Base-by-base conservation (phyloP, 768 basidiomycete genomes). In the Phlebiopsis flavidoalba region DNA sequence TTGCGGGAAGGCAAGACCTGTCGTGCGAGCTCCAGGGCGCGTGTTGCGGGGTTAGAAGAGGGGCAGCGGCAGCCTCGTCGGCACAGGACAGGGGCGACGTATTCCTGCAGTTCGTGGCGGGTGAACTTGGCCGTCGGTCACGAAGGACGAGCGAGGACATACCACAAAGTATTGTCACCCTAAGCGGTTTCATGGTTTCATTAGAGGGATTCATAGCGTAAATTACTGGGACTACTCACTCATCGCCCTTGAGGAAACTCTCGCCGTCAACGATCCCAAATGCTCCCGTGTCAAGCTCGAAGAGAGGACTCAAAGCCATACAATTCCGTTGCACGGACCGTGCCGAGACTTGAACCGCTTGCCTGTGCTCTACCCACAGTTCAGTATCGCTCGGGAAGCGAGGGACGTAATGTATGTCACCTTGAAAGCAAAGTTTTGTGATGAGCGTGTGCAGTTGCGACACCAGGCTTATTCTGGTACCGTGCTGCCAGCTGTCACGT, bases 341-440 rank as follows among this genome's bases (percentile, higher is more conserved):
- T 92, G 60, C 89, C 91, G 75, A 99, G 80, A 43, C 93, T 88
- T 57, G 95, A 95, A 67, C 93, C n/a, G 86, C 71, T 87, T 85
- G 60, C 79, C 78, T 37, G 92, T 96, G 77, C 89, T 91, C 96
- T 98, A 72, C n/a, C 49, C 8, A 10, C 12, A 14, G 40, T 8
- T 21, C 40, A 36, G 36, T 53, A 49, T n/a, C 22, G 35, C 45
- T 31, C n/a, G 5, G 12, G 17, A 35, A 36, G n/a, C 35, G 5
- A 8, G 17, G 35, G 1, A 53, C 31, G 43, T 1, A 53, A 24
- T 49, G 1, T 31, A 70, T 86, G n/a, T 52, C 66, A 98, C 96
- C 90, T 97, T 98, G 87, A 96, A 98, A 61, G 95, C 89, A 83
- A 95, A 98, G 85, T 94, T 95, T 83, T 97, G 97, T n/a, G n/a